Conservation (phyloP, 805 yeast genomes). For the Diddensiella santjacobensis region DNA sequence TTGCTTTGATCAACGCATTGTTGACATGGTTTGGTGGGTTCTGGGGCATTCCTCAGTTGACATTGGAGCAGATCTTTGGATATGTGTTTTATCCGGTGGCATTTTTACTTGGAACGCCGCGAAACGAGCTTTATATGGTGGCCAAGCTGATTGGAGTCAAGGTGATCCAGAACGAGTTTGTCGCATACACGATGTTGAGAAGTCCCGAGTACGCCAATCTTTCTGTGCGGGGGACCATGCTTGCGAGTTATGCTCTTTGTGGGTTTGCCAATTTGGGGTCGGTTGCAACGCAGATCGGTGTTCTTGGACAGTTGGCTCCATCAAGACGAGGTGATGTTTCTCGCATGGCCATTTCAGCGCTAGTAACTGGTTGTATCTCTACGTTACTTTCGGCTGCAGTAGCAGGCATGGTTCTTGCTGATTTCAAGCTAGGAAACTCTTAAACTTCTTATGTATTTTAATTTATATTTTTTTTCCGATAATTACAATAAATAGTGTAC, state of each 20-base stretch:
- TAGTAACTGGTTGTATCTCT: conserved; percentile 50
- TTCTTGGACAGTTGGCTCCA: conserved; percentile 54
- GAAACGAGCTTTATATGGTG: conserved; percentile 48
- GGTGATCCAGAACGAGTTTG: conserved; percentile 60
- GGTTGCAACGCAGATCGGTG: conserved; percentile 59
- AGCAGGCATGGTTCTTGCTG: conserved; percentile 55
- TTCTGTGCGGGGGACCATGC: conserved; percentile 48
- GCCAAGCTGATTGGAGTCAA: conserved; percentile 53
- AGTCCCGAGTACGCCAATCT: conserved; percentile 42
- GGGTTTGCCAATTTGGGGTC: conserved; percentile 63
- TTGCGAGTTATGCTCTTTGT: conserved; percentile 60
- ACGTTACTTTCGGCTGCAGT: conserved; percentile 55
- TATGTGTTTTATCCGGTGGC: conserved; percentile 59
- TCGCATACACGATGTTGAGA: conserved; percentile 43
- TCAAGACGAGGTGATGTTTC: conserved; percentile 47
- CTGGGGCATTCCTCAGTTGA: conserved; percentile 53
- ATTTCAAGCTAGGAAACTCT: conserved; percentile 2
- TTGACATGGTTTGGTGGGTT: conserved; percentile 59
- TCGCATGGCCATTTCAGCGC: conserved; percentile 44
- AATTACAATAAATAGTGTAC: neutral
- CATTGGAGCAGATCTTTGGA: conserved; percentile 53
- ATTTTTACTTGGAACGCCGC: conserved; percentile 54
- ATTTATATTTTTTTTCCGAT: no score
- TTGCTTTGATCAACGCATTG: conserved; percentile 52
- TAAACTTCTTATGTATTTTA: neutral